Conservation (phyloP, 169 alveolate species). For the Plasmodium berghei region DNA sequence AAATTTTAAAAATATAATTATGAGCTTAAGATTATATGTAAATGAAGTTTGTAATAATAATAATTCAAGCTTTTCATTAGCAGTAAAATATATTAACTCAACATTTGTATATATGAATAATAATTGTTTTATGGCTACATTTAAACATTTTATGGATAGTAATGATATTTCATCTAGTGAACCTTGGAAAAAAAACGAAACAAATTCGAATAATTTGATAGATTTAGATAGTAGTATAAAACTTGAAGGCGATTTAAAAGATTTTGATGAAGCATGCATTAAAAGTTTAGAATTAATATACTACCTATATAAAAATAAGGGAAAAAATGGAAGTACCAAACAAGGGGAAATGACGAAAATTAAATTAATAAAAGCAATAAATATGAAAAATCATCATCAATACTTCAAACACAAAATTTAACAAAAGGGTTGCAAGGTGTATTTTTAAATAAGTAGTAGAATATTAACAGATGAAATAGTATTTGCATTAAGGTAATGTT, state of each 20-base stretch:
- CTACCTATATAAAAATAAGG: slow-evolving; percentile 57
- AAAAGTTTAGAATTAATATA: slow-evolving; percentile 68
- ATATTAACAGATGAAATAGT: slow-evolving; percentile 76
- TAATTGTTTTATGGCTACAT: slow-evolving; percentile 44
- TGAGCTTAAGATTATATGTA: slow-evolving; percentile 61
- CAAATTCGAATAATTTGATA: neutral
- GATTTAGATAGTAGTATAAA: neutral
- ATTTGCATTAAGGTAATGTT: slow-evolving; percentile 72
- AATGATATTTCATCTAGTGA: slow-evolving; percentile 30
- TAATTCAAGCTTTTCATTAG: slow-evolving; percentile 40
- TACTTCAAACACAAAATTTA: slow-evolving; percentile 48
- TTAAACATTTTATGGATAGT: slow-evolving; percentile 60
- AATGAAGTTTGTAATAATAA: slow-evolving; percentile 47
- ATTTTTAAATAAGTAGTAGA: slow-evolving; percentile 70
- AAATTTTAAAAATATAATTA: slow-evolving; percentile 69
- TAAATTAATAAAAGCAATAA: neutral
- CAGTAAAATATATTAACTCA: slow-evolving; percentile 56
- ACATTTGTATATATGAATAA: slow-evolving; percentile 31
- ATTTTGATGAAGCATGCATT: slow-evolving; percentile 38
- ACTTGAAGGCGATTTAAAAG: slow-evolving; percentile 14
- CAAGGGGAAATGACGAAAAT: slow-evolving; percentile 16
- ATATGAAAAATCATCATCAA: slow-evolving; percentile 57
- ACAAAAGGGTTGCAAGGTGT: slow-evolving; percentile 73
- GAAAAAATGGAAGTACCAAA: slow-evolving; percentile 36
- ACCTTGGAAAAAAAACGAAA: neutral